These are phyloP conservation scores for Scutellaria barbata DNA, from an alignment of 257 asterid species.

Conservation along the genomic window DNA sequence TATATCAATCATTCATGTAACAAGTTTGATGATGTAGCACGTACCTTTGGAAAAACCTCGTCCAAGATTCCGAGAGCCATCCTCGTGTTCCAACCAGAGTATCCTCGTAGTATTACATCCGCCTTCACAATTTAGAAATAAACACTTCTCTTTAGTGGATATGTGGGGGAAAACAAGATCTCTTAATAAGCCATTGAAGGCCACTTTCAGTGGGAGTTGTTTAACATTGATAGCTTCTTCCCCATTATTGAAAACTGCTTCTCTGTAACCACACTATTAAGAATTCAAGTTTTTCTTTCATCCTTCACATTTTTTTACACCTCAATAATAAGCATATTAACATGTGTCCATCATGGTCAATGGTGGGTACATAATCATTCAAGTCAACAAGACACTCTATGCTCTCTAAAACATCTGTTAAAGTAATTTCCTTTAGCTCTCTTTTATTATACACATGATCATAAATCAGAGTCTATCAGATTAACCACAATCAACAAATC, in stretches of 20 bases:
- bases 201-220: no score
- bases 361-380: no score
- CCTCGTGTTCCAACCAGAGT: conserved; percentile 68
- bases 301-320: background rate
- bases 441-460: background rate
- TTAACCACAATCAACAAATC: no score
- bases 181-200: background rate
- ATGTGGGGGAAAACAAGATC: background rate
- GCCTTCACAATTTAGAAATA: conserved; percentile 44
- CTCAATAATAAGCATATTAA: no score
- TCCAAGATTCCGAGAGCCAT: conserved; percentile 56
- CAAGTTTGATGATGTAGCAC: background rate
- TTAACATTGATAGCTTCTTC: background rate
- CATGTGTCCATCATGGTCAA: no score
- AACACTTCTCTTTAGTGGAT: background rate
- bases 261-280: background rate
- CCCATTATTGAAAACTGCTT: background rate
- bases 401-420: no score
- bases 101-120: conserved; percentile 63
- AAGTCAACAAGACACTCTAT: no score
- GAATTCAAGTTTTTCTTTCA: background rate
- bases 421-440: background rate
- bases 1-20: background rate
- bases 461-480: conserved; percentile 5
- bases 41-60: conserved; percentile 64